A percentile compares a stretch with the other conserved stretches of the same genome.
These are phyloP conservation scores for Picochlorum sp. DNA, from an alignment of 139 green algal species.

Conservation along the genomic window DNA sequence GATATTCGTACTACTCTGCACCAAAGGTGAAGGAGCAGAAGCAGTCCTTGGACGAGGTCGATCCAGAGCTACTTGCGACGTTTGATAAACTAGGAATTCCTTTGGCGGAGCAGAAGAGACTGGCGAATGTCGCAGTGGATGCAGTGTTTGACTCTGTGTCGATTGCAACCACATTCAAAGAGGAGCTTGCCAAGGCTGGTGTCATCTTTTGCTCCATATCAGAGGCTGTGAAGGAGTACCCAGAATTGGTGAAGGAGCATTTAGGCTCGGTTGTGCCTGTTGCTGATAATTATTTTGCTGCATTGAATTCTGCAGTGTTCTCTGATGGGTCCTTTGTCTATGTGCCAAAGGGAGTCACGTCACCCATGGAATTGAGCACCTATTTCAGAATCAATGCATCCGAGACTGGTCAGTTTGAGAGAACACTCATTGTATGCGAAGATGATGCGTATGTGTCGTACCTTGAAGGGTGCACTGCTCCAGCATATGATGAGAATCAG, in stretches of 20 bases:
- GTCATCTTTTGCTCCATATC: slow-evolving; percentile 97
- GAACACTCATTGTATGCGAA: slow-evolving; percentile 95
- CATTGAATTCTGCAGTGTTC: slow-evolving; percentile 97
- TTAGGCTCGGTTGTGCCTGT: slow-evolving; percentile 85
- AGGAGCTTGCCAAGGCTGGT: slow-evolving; percentile 86
- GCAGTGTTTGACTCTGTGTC: slow-evolving; percentile 98
- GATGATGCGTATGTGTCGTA: slow-evolving; percentile 92
- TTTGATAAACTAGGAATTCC: slow-evolving; percentile 99
- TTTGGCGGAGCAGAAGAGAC: slow-evolving; percentile 94
- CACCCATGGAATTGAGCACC: slow-evolving; percentile 97
- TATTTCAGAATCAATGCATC: slow-evolving; percentile 99
- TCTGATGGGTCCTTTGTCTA: slow-evolving; percentile 97
- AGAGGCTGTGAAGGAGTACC: slow-evolving; percentile 92
- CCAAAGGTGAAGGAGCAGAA: slow-evolving; percentile 91
- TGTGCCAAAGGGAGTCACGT: slow-evolving; percentile 91
- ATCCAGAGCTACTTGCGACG: slow-evolving; percentile 91
- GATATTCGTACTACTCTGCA: slow-evolving; percentile 90
- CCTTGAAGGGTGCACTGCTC: slow-evolving; percentile 95
- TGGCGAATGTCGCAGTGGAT: slow-evolving; percentile 96
- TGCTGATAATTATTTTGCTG: slow-evolving; percentile 96
- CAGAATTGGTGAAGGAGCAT: slow-evolving; percentile 90
- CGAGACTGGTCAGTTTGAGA: slow-evolving; percentile 97
- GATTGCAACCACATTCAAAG: slow-evolving; percentile 96
- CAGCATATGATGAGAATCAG: slow-evolving; percentile 90
- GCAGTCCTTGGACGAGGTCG: slow-evolving; percentile 80